Evolutionary conservation across 2,329 filamentous ascomycete species (phyloP).

Genomic region (Mycosphaerella sp.): DNA sequence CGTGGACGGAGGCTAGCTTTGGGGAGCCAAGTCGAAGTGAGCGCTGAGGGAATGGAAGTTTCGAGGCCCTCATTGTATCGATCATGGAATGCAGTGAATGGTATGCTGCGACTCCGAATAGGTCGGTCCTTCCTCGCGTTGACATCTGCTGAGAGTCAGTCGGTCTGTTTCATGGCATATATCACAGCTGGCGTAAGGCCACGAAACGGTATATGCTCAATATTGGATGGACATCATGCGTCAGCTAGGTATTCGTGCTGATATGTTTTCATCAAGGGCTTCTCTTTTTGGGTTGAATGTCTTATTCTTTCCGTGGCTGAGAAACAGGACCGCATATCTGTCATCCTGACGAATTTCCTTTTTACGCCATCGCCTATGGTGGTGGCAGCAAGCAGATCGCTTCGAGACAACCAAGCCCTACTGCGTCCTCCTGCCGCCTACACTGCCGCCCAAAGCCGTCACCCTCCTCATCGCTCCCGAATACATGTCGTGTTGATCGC

Average conservation of each 20-base stretch:
- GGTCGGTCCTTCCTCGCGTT: no score
- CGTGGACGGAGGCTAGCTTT: no score
- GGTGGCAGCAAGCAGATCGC: conserved; percentile 4
- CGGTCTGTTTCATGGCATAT: neutral
- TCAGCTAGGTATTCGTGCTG: neutral
- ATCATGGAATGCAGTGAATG: no score
- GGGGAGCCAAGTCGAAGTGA: no score
- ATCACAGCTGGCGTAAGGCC: neutral
- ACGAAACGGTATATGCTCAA: no score
- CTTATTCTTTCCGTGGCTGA: conserved; percentile 14
- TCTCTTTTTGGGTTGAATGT: conserved; percentile 7
- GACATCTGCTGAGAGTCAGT: neutral
- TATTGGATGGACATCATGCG: neutral
- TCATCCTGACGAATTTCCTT: conserved; percentile 8
- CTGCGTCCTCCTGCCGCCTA: conserved; percentile 6
- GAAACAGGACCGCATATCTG: conserved; percentile 8
- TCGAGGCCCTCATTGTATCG: no score
- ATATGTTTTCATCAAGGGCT: conserved; percentile 5
- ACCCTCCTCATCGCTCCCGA: conserved; percentile 7
- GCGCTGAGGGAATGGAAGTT: no score
- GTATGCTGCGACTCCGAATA: no score
- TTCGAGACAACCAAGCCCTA: conserved; percentile 6
- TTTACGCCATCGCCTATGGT: conserved; percentile 7
- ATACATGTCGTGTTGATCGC: conserved; percentile 10
- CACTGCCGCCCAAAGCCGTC: conserved; percentile 6